Evolutionary conservation across 495 filamentous ascomycete species (phyloP), one percentile per base, ranked within the genome.

Genomic region (Talaromyces ruber): DNA sequence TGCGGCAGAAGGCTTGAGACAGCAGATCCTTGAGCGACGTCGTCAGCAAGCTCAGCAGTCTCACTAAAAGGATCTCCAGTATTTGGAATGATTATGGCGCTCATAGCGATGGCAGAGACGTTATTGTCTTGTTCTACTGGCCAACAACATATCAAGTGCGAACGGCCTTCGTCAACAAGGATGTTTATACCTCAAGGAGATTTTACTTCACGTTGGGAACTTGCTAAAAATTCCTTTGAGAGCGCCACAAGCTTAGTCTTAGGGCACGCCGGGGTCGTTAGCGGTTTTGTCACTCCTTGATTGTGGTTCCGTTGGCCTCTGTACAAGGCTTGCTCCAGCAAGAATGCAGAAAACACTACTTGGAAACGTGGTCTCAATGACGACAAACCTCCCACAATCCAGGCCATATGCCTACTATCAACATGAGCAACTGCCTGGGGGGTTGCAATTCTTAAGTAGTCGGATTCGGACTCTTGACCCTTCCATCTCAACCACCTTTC

Each of bases 1-100:
- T 64, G 90, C 88, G 3, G 83, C 84, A 16, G 89, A 96, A 77
- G 76, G 73, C 59, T 62, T 93, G 67, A 81, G 88, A 67, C 74
- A 74, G 75, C 82, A 88, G 71, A 83, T 85, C 65, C 64, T 90
- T 72, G 79, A 83, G 60, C 76, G 77, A 65, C 76, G 81, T 65
- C 72, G 76, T 39, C 69, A 74, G 63, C 62, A 66, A 47, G 71
- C 72, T 62, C 78, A 71, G 70, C 68, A 59, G 11, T 24, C 22
- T 43, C 51, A 24, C 0, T 54, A 54, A n/a, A 43, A 4, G 14
- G 16, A 43, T 18, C 39, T 16, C 2, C 34, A 39, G 3, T 7
- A 8, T 9, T 43, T 43, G 39, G 0, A 43, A 43, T 43, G 4
- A 18, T n/a, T 43, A 43, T 14, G 5, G 11, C 39, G n/a, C n/a